Percentiles rank a stretch among this genome's conserved stretches.
Conservation (phyloP, 192 early-diverging fungal genomes). For the Rhizoclosmatium globosum region DNA sequence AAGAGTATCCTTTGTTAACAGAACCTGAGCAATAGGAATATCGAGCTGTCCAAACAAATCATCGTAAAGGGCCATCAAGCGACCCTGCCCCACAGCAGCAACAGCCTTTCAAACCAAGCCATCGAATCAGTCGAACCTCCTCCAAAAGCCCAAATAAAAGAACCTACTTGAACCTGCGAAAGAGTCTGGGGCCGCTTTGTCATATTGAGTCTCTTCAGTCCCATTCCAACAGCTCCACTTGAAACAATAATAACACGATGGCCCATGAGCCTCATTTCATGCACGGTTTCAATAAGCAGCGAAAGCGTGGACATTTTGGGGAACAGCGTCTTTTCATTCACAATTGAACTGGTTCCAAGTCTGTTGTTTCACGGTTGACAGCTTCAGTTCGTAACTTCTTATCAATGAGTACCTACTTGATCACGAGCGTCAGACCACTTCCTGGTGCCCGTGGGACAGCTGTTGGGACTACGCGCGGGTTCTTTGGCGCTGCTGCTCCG, state of each 20-base stretch:
- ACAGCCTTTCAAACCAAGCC: slow-evolving; percentile 76
- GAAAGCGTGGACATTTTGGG: slow-evolving; percentile 91
- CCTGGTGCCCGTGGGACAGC: no score
- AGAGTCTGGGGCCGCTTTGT: slow-evolving; percentile 84
- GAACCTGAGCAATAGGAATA: slow-evolving; percentile 93
- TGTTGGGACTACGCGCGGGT: background rate
- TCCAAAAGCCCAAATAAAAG: background rate
- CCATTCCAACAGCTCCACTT: slow-evolving; percentile 92
- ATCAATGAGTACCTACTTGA: background rate
- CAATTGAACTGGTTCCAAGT: slow-evolving; percentile 95
- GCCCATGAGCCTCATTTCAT: slow-evolving; percentile 76
- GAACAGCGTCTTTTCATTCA: slow-evolving; percentile 89
- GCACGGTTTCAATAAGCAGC: slow-evolving; percentile 91
- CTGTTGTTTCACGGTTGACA: slow-evolving; percentile 51
- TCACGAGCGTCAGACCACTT: slow-evolving; percentile 3
- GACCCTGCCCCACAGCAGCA: slow-evolving; percentile 96
- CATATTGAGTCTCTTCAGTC: slow-evolving; percentile 82
- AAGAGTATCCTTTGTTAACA: slow-evolving; percentile 92
- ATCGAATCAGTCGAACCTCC: no score
- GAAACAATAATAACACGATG: slow-evolving; percentile 92
- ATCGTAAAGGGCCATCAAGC: slow-evolving; percentile 97
- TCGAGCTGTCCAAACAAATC: slow-evolving; percentile 92
- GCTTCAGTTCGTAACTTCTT: background rate
- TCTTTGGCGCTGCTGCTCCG: slow-evolving; percentile 3
- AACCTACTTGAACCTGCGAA: slow-evolving; percentile 68